Evolutionary conservation across 768 basidiomycete genomes (phyloP), one percentile per base, ranked within the genome.

Genomic region (Lactarius tabidus): DNA sequence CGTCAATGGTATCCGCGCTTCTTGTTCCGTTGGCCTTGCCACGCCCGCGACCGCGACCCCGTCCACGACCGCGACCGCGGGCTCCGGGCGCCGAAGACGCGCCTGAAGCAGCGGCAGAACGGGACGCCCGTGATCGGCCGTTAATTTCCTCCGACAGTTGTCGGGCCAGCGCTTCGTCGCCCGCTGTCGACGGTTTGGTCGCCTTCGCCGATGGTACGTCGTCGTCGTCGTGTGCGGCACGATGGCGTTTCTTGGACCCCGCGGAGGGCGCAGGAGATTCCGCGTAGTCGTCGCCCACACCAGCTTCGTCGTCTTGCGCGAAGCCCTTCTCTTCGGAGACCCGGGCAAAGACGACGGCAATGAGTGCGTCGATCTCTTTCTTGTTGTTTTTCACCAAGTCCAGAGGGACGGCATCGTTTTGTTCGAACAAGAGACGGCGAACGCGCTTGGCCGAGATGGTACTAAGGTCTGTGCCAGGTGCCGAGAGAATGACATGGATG

Each of bases 391-490:
- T 89, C 65, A 95, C 73, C 59, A 82, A 77, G 33, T 85, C 85
- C 29, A 80, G 62, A 9, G 87, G 85, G 60, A 91, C n/a, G n/a
- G n/a, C 72, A 23, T 80, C 75, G 10, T 82, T 74, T 74, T 85
- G 80, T 66, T 77, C 84, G 63, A 84, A 70, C 67, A 94, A 78
- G 73, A 86, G 84, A 72, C 88, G 89, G 69, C 95, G 85, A 71
- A 97, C 93, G 76, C 86, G 87, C 78, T 93, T 96, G 54, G 93
- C 94, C 73, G 87, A 90, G 75, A 94, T 91, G 54, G 88, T 89
- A 54, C 79, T 67, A 71, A 94, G 81, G 80, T 94, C 89, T 55
- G 84, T 88, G 55, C 85, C 87, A 3, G 92, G 92, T 23, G 88
- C 87, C 35, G 84, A 80, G 59, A 94, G 84, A 74, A 94, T 91